phyloP scores from a whole-genome alignment of 164 flowering plant species.

The Liquidambar formosana region DNA sequence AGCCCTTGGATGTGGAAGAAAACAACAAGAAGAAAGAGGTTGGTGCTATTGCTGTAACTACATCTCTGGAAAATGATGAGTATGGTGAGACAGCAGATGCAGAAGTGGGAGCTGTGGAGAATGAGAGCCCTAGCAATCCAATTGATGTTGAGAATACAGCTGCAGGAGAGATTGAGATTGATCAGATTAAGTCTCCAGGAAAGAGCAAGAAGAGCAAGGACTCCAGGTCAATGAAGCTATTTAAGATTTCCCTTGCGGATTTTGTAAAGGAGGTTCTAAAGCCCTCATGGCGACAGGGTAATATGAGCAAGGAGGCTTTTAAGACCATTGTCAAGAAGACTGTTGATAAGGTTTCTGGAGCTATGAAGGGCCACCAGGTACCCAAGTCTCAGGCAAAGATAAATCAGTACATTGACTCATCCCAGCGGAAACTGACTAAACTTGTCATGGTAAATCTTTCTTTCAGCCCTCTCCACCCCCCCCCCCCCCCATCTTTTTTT shows the following conservation, averaged over 20 bases:
- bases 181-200: constrained; percentile 58
- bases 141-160: constrained; percentile 34
- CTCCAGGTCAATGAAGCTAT: constrained; percentile 77
- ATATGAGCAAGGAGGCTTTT: constrained; percentile 99
- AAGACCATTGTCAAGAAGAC: constrained; percentile 98
- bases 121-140: constrained; percentile 55
- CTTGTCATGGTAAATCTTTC: constrained; percentile 76
- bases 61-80: constrained; percentile 63
- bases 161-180: constrained; percentile 71
- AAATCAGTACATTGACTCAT: constrained; percentile 81
- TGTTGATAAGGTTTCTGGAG: constrained; percentile 92
- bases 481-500: too few relatives aligned
- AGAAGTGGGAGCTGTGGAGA: constrained; percentile 79
- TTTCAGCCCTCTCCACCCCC: too few relatives aligned
- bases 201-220: constrained; percentile 73
- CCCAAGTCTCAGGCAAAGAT: constrained; percentile 89
- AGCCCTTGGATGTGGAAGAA: constrained; percentile 48
- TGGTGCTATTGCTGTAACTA: constrained; percentile 30
- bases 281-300: constrained; percentile 98
- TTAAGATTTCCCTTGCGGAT: constrained; percentile 75
- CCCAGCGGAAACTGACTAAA: constrained; percentile 81
- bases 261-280: constrained; percentile 94
- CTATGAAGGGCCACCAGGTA: constrained; percentile 76
- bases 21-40: constrained; percentile 41
- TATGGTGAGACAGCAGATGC: constrained; percentile 86